Evolutionary conservation across 768 basidiomycete species (phyloP), one percentile per base, ranked within the genome.

Genomic region (Phylloporus sp.): DNA sequence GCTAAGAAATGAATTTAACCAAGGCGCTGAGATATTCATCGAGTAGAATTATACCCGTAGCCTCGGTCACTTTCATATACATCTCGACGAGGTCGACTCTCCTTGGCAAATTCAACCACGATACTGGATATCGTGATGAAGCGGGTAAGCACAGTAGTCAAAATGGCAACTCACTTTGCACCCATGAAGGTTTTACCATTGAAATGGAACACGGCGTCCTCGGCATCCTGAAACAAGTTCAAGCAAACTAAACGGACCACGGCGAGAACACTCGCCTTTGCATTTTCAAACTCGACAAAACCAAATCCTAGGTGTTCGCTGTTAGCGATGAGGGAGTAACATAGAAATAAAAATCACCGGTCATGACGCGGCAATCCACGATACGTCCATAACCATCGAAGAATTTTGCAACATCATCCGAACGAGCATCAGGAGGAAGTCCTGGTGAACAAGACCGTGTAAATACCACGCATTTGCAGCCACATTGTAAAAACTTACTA

Each of bases 81-180:
- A 18, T 93, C 91, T 49, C 91, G 81, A 57, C 90, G 86, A 49
- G 88, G 87, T 20, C 91, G 85, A 54, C 85, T 86, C 62, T 97
- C 95, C 70, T 95, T 95, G 8, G 95, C 93, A 64, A 93, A 93
- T 68, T 99, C 92, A 40, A 99, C 93, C 13, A 97, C 88, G 56
- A 99, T 90, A 65, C 95, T 97, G 59, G 15, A 0, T 16, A 46
- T 32, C 31, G 49, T 40, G 5, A 45, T 40, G 35, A 54, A 20
- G 51, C 13, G 12, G 13, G 58, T 15, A 24, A 10, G n/a, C 6
- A 10, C 34, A 40, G 39, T 20, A 31, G 12, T 36, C 6, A 18
- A 22, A 8, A 32, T 53, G 4, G 34, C 0, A 26, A 32, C 49
- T 32, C 43, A 62, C 93, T 82, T 87, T 57, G 83, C 77, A 42